A percentile compares a stretch with the other conserved stretches of the same genome.
Evolutionary conservation across 805 yeast species (phyloP).

Genomic region (Blastobotrys peoriensis): DNA sequence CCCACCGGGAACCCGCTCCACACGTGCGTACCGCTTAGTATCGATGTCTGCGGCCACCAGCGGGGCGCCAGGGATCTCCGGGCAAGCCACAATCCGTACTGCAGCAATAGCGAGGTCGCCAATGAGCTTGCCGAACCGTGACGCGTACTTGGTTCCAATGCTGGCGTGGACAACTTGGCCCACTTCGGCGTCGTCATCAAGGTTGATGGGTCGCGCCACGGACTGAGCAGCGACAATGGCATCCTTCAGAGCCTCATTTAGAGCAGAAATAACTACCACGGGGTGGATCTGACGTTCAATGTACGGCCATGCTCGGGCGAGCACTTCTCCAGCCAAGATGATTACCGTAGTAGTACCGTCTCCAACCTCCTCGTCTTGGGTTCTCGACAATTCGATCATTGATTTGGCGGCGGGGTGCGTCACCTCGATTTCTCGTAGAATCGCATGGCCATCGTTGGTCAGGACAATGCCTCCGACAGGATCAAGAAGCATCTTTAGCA

Average conservation of each 20-base stretch:
- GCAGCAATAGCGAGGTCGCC: constrained; percentile 83
- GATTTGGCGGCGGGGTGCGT: constrained; percentile 99
- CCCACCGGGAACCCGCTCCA: constrained; percentile 97
- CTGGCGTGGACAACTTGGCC: constrained; percentile 78
- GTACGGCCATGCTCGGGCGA: constrained; percentile 92
- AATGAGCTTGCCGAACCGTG: constrained; percentile 88
- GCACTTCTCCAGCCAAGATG: constrained; percentile 92
- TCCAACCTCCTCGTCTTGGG: constrained; percentile 98
- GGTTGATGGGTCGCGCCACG: constrained; percentile 79
- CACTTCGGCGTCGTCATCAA: constrained; percentile 80
- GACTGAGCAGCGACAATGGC: constrained; percentile 82
- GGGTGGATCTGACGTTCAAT: constrained; percentile 93
- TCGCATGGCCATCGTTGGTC: constrained; percentile 98
- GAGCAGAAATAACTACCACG: constrained; percentile 89
- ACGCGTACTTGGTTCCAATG: constrained; percentile 92
- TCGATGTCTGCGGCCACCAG: constrained; percentile 63
- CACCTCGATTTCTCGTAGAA: constrained; percentile 88
- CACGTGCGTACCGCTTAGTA: constrained; percentile 83
- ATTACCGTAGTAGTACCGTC: constrained; percentile 98
- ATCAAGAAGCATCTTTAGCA: constrained; percentile 95
- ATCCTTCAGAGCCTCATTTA: constrained; percentile 84
- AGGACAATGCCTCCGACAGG: constrained; percentile 92
- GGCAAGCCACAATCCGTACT: constrained; percentile 64
- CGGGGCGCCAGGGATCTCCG: constrained; percentile 46
- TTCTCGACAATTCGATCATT: constrained; percentile 93